These are phyloP conservation scores for Apophysomyces variabilis DNA, from an alignment of 371 early-diverging fungal genomes.

Conservation along the genomic window DNA sequence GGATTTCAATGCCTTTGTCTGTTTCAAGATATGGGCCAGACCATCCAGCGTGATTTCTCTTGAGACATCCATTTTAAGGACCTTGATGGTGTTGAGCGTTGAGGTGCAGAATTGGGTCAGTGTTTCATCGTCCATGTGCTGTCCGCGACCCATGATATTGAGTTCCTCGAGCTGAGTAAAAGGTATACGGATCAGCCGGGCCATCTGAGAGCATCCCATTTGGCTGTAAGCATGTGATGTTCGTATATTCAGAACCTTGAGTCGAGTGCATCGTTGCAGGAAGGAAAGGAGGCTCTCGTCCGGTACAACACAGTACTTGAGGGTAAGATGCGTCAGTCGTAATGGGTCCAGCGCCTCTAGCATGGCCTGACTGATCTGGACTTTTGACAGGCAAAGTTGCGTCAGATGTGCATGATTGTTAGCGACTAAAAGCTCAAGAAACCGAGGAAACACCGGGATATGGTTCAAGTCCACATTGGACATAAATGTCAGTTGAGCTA, in stretches of 20 bases:
- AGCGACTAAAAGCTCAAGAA: background rate
- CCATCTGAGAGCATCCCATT: background rate
- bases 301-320: background rate
- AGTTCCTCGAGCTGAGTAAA: slow-evolving; percentile 1
- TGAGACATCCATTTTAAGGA: background rate
- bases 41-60: background rate
- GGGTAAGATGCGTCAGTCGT: background rate
- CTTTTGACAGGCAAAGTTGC: background rate
- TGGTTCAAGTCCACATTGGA: background rate
- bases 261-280: background rate
- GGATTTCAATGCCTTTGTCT: background rate
- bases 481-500: background rate
- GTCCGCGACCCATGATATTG: background rate
- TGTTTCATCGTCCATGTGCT: slow-evolving; percentile 2
- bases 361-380: background rate
- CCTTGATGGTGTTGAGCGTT: background rate
- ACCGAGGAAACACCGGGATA: background rate
- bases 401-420: background rate
- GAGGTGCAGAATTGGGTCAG: background rate
- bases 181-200: background rate
- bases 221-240: background rate
- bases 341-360: background rate
- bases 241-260: background rate
- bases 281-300: background rate
- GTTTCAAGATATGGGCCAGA: background rate